phyloP scores from a whole-genome alignment of 257 asterid genomes.

The Primulina tabacum region DNA sequence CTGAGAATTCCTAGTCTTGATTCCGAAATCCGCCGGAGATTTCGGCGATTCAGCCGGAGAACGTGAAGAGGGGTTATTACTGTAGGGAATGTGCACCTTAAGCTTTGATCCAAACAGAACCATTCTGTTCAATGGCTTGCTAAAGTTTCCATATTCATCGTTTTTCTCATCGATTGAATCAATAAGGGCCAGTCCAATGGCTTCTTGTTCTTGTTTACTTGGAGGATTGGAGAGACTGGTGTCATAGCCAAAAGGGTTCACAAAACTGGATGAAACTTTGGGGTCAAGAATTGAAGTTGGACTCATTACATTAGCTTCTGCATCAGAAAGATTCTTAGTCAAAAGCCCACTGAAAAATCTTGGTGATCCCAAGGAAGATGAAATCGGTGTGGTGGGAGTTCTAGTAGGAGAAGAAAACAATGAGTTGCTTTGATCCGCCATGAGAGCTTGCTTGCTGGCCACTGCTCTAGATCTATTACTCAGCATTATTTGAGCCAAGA shows the following conservation, averaged over 20 bases:
- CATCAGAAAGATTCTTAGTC: constrained; percentile 37
- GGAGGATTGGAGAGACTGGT: constrained; percentile 14
- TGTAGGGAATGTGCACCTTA: constrained; percentile 59
- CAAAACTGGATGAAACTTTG: constrained; percentile 40
- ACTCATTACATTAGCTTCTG: constrained; percentile 35
- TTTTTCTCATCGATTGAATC: constrained; percentile 42
- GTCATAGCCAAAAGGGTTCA: constrained; percentile 51
- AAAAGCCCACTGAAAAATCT: constrained; percentile 58
- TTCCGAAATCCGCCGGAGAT: constrained; percentile 89
- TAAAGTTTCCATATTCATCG: constrained; percentile 17
- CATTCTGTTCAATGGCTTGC: constrained; percentile 51
- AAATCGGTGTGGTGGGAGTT: constrained; percentile 42
- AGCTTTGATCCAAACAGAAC: constrained; percentile 72
- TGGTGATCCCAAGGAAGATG: constrained; percentile 68
- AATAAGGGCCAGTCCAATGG: constrained; percentile 72
- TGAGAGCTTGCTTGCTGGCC: constrained; percentile 52
- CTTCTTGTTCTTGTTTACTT: constrained; percentile 34
- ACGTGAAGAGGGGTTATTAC: constrained; percentile 21
- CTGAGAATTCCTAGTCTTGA: constrained; percentile 58
- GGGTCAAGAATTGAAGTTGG: constrained; percentile 77
- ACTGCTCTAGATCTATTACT: constrained; percentile 78
- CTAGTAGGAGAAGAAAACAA: constrained; percentile 35
- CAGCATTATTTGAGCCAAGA: constrained; percentile 33
- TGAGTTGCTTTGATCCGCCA: constrained; percentile 47
- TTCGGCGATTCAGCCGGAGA: constrained; percentile 48